A percentile compares a stretch with the other conserved stretches of the same genome.
Evolutionary conservation across 176 grass and related monocot genomes (phyloP).

Genomic region (Saccharum officinarum): DNA sequence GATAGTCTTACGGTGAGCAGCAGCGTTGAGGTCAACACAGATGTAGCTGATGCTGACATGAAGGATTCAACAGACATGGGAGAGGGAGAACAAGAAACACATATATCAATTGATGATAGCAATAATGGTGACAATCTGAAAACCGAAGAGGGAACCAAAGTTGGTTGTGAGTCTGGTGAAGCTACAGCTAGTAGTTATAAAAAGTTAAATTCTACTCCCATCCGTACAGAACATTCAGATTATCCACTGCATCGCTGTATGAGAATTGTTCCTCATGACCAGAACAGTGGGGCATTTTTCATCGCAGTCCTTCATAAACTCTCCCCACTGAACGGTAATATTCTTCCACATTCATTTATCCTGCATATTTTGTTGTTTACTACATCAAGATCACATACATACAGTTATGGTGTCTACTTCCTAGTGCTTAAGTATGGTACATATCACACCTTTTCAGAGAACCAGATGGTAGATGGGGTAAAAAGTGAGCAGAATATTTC

Average conservation of each 20-base stretch:
- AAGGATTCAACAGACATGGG: slow-evolving; percentile 23
- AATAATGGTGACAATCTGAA: background rate
- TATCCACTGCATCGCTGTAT: slow-evolving; percentile 76
- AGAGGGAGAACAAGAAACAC: slow-evolving; percentile 36
- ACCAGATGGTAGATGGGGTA: slow-evolving; percentile 39
- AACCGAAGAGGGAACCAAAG: slow-evolving; percentile 3
- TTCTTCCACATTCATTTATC: background rate
- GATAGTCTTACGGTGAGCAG: slow-evolving; percentile 21
- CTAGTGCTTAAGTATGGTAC: background rate
- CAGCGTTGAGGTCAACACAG: slow-evolving; percentile 32
- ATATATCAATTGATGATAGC: background rate
- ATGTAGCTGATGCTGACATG: slow-evolving; percentile 37
- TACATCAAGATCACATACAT: background rate
- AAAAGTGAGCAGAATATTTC: slow-evolving; percentile 38
- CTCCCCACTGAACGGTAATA: slow-evolving; percentile 60
- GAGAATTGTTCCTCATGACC: slow-evolving; percentile 95
- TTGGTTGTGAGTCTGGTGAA: slow-evolving; percentile 37
- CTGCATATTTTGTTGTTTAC: slow-evolving; percentile 13
- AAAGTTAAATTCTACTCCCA: slow-evolving; percentile 44
- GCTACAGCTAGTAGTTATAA: slow-evolving; percentile 11
- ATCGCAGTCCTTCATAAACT: slow-evolving; percentile 88
- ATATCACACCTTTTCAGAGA: slow-evolving; percentile 44
- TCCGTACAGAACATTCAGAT: slow-evolving; percentile 58
- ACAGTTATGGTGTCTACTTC: background rate
- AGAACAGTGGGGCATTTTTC: slow-evolving; percentile 93